phyloP scores from a whole-genome alignment of 176 grass and related monocot genomes.

The Dactylis glomerata region DNA sequence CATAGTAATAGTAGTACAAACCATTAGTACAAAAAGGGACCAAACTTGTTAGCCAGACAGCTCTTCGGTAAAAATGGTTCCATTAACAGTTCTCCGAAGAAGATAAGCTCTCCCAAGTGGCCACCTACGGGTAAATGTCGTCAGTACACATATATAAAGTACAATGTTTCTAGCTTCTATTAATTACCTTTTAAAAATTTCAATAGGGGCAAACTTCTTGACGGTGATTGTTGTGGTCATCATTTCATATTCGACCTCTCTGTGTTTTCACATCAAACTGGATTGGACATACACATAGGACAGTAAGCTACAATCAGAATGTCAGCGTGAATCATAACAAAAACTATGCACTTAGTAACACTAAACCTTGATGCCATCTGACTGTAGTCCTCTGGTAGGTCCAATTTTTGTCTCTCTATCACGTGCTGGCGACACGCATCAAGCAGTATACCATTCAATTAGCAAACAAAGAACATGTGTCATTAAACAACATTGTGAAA shows the following conservation, averaged over 20 bases:
- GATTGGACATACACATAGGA: too few relatives aligned
- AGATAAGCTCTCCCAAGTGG: neutral
- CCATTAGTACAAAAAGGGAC: neutral
- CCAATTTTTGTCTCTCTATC: neutral
- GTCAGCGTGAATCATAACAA: neutral
- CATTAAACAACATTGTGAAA: neutral
- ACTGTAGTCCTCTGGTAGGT: neutral
- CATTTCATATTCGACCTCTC: slow-evolving; percentile 1
- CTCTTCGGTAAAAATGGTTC: neutral
- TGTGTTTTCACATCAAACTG: neutral
- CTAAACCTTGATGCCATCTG: slow-evolving; percentile 3
- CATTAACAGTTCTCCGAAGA: neutral
- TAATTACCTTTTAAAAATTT: slow-evolving; percentile 4
- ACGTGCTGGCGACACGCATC: neutral
- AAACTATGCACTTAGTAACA: neutral
- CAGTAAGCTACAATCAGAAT: too few relatives aligned
- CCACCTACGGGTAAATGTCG: neutral
- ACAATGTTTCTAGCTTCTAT: neutral
- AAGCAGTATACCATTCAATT: slow-evolving; percentile 19
- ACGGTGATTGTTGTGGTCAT: neutral
- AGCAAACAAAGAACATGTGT: neutral
- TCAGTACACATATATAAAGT: neutral
- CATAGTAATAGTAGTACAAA: neutral
- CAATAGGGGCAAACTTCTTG: slow-evolving; percentile 7
- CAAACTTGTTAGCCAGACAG: neutral